Conservation (phyloP, 495 filamentous ascomycete species). For the Neurospora sp. region DNA sequence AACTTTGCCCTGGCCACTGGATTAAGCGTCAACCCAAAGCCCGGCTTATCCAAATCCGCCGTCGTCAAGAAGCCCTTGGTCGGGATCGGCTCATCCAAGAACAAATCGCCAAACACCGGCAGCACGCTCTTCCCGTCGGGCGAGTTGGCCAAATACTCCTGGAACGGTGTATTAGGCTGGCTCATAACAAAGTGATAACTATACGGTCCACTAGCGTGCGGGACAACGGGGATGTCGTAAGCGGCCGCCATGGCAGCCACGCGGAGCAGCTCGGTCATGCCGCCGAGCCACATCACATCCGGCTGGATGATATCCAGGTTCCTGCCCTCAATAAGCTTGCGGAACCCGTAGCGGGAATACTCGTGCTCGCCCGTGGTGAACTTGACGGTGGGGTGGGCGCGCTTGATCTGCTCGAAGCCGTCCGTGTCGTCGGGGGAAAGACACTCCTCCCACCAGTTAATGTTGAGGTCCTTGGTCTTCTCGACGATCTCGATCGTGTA, state of each 20-base stretch:
- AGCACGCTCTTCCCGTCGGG: constrained; percentile 78
- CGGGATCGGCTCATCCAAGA: constrained; percentile 83
- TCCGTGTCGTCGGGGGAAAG: constrained; percentile 79
- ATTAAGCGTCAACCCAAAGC: constrained; percentile 81
- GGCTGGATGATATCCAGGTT: constrained; percentile 90
- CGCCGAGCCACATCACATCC: constrained; percentile 94
- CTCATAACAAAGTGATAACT: constrained; percentile 92
- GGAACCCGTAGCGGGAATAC: constrained; percentile 85
- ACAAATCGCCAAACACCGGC: constrained; percentile 86
- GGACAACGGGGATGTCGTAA: constrained; percentile 90
- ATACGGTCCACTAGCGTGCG: constrained; percentile 84
- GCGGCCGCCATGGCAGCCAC: constrained; percentile 79
- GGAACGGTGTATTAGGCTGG: constrained; percentile 83
- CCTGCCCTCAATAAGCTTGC: constrained; percentile 82
- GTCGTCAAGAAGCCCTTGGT: constrained; percentile 69
- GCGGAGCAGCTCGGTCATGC: constrained; percentile 83
- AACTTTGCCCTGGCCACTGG: constrained; percentile 58
- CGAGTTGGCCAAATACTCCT: constrained; percentile 89
- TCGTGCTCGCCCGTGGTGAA: constrained; percentile 96
- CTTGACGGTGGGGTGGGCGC: constrained; percentile 78
- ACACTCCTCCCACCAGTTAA: constrained; percentile 97
- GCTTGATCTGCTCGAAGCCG: constrained; percentile 78
- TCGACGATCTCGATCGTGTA: constrained; percentile 88
- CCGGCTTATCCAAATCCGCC: constrained; percentile 73
- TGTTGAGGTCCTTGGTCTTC: constrained; percentile 67